A percentile compares a stretch with the other conserved stretches of the same genome.
phyloP scores from a whole-genome alignment of 1,284 basidiomycete genomes.

The Entoloma clypeatum region DNA sequence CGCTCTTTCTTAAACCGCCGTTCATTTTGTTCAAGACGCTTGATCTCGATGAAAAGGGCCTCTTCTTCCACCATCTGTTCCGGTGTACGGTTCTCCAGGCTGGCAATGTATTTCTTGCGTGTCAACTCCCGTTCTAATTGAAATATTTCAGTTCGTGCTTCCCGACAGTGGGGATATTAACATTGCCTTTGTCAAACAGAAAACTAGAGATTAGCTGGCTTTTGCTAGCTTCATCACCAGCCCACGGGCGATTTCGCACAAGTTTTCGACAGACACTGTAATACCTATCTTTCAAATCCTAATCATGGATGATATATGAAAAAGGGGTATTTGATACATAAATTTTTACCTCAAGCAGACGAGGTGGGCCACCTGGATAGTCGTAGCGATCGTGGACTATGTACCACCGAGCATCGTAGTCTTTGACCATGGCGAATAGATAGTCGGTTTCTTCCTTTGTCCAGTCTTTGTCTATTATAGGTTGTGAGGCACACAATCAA shows the following conservation, averaged over 20 bases:
- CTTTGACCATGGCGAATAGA: slow-evolving; percentile 76
- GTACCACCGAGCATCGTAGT: slow-evolving; percentile 90
- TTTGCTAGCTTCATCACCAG: slow-evolving; percentile 73
- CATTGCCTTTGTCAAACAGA: slow-evolving; percentile 78
- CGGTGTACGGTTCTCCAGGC: slow-evolving; percentile 82
- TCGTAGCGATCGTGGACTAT: slow-evolving; percentile 91
- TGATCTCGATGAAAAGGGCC: slow-evolving; percentile 91
- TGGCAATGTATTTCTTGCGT: slow-evolving; percentile 85
- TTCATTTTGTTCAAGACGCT: slow-evolving; percentile 92
- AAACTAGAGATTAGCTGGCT: slow-evolving; percentile 66
- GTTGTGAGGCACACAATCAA: not conserved
- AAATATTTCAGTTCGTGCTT: slow-evolving; percentile 10
- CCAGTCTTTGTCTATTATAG: slow-evolving; percentile 74
- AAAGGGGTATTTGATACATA: not conserved
- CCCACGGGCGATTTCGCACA: slow-evolving; percentile 79
- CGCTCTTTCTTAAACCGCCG: slow-evolving; percentile 85
- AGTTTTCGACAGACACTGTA: slow-evolving; percentile 90
- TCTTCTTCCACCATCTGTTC: slow-evolving; percentile 96
- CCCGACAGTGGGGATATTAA: not conserved
- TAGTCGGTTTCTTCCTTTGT: slow-evolving; percentile 94
- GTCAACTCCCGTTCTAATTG: slow-evolving; percentile 78
- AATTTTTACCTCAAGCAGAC: slow-evolving; percentile 65
- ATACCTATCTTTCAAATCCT: slow-evolving; percentile 96
- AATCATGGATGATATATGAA: not conserved
- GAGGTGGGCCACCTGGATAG: slow-evolving; percentile 48